These are phyloP conservation scores for Globisporangium perplexum DNA, from an alignment of 352 stramenopile species.

Conservation along the genomic window DNA sequence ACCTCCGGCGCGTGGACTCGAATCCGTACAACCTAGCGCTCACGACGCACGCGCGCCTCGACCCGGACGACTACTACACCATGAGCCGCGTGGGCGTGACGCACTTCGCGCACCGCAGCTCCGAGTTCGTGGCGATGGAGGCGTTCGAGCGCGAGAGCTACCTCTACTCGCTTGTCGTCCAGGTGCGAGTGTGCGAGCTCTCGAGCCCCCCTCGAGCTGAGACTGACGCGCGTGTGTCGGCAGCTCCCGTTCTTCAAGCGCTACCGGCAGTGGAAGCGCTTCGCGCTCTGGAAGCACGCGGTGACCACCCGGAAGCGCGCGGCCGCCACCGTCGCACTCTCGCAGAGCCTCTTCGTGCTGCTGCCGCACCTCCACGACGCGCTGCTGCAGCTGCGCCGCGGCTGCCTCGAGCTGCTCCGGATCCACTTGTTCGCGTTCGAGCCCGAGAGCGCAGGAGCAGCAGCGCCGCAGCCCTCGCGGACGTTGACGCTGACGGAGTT, in stretches of 20 bases:
- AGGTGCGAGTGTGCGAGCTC: no score
- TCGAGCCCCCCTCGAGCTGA: no score
- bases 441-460: background rate
- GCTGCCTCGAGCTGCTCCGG: constrained; percentile 46
- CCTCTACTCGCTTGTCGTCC: constrained; percentile 77
- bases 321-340: constrained; percentile 36
- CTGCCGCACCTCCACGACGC: constrained; percentile 76
- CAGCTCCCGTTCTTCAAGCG: constrained; percentile 87
- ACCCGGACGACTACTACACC: constrained; percentile 87
- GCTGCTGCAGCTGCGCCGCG: constrained; percentile 60
- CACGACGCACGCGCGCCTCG: constrained; percentile 57
- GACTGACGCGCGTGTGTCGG: background rate
- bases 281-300: constrained; percentile 81
- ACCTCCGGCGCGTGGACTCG: constrained; percentile 57
- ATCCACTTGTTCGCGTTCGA: constrained; percentile 45
- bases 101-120: constrained; percentile 70
- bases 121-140: constrained; percentile 87
- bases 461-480: constrained; percentile 9
- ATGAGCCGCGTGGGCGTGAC: constrained; percentile 86
- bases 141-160: constrained; percentile 91
- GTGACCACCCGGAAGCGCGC: constrained; percentile 48
- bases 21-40: constrained; percentile 75
- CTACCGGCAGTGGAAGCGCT: constrained; percentile 90
- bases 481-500: constrained; percentile 85
- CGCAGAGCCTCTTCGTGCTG: constrained; percentile 86